Evolutionary conservation across 148 eudicot species (phyloP).

Genomic region (Camellia lanceoleosa): DNA sequence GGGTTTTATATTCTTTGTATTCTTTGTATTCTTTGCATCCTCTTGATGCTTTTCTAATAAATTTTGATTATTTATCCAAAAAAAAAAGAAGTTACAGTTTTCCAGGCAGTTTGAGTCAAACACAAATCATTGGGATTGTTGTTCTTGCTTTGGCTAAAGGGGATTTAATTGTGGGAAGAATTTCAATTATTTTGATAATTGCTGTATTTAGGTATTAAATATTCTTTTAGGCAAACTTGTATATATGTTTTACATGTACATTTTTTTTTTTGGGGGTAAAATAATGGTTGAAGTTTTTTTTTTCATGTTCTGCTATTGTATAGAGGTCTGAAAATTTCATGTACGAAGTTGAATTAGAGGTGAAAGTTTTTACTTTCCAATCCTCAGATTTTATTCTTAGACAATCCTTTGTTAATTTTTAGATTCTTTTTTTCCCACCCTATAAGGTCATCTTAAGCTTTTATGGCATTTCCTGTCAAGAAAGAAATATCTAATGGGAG

Average conservation of each 20-base stretch:
- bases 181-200: neutral
- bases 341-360: neutral
- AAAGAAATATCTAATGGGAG: neutral
- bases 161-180: neutral
- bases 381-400: neutral
- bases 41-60: no score
- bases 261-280: no score
- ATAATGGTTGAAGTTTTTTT: neutral
- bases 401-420: neutral
- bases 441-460: neutral
- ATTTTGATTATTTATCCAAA: no score
- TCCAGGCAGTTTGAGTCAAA: no score
- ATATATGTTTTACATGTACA: no score
- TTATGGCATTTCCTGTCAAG: neutral
- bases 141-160: constrained; percentile 2
- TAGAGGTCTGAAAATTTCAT: neutral
- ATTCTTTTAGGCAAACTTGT: no score
- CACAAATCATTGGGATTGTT: neutral
- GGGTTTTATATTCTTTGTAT: no score
- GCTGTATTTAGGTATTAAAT: neutral
- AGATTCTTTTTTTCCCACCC: neutral
- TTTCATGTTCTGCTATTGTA: neutral
- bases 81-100: no score
- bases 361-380: neutral
- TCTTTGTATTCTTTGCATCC: no score